Conservation (phyloP, 768 basidiomycete genomes). For the Dioszegia aurantiaca region DNA sequence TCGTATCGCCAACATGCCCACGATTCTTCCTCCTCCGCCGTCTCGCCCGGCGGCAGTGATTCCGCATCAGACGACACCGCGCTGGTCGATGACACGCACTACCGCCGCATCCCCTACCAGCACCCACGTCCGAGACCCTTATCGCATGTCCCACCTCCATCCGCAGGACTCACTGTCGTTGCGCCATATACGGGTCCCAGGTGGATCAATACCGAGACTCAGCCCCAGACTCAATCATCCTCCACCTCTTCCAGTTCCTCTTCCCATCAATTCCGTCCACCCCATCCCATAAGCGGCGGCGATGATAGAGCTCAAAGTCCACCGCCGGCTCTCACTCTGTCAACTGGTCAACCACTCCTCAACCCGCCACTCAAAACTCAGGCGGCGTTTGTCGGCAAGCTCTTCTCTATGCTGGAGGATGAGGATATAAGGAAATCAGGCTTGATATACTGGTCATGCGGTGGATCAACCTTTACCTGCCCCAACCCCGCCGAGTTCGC, state of each 20-base stretch:
- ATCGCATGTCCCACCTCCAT: too few species aligned
- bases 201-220: background rate
- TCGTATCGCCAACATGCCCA: too few species aligned
- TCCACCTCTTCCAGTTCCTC: conserved; percentile 11
- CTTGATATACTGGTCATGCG: conserved; percentile 46
- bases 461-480: conserved; percentile 49
- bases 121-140: too few species aligned
- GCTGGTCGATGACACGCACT: background rate
- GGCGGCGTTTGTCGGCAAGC: conserved; percentile 51
- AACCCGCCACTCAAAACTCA: conserved; percentile 47
- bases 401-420: conserved; percentile 51
- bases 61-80: conserved; percentile 1
- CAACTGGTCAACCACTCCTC: conserved; percentile 38
- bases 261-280: background rate
- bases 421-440: conserved; percentile 43
- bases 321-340: conserved; percentile 29
- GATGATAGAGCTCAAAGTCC: background rate
- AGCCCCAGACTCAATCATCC: conserved; percentile 9
- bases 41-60: background rate
- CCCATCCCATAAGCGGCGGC: background rate
- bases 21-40: background rate
- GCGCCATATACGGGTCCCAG: background rate
- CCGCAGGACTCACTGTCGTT: background rate
- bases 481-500: conserved; percentile 51
- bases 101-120: background rate